These are phyloP conservation scores for Diaporthe citriasiana DNA, from an alignment of 2,329 filamentous ascomycete species.

Conservation along the genomic window DNA sequence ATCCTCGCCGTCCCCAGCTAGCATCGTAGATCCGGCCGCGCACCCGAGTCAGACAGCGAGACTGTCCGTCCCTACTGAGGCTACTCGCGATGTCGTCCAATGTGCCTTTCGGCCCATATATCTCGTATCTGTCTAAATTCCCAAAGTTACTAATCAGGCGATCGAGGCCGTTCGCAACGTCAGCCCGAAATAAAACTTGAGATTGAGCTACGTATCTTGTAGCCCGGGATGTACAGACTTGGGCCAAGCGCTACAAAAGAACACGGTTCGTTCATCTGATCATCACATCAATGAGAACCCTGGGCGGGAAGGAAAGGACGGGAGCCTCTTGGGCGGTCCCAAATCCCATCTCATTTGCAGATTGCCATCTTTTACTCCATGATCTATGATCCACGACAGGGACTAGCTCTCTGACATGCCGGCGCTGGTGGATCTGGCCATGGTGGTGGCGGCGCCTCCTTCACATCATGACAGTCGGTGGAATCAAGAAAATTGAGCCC, in stretches of 20 bases:
- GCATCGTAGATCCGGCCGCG: neutral
- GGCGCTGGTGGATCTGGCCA: neutral
- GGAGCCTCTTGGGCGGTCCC: neutral
- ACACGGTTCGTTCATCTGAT: constrained; percentile 19
- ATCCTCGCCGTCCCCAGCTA: neutral
- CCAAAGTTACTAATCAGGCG: neutral
- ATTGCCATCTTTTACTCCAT: neutral
- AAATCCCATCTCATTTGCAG: neutral
- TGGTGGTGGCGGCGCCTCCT: neutral
- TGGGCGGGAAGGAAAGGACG: constrained; percentile 5
- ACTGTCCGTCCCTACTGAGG: neutral
- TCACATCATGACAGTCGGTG: constrained; percentile 1
- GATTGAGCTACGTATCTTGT: neutral
- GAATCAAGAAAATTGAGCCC: neutral
- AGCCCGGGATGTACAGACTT: neutral
- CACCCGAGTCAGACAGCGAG: neutral
- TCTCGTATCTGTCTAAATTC: neutral
- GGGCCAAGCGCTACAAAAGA: constrained; percentile 10
- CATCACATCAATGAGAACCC: constrained; percentile 15
- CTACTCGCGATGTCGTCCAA: constrained; percentile 1
- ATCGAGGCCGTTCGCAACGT: neutral
- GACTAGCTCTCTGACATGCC: neutral
- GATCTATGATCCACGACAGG: neutral
- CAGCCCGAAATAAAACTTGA: neutral
- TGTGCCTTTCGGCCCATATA: neutral